Base-by-base conservation (phyloP, 1,284 basidiomycete species). In the Apiotrichum brassicae region DNA sequence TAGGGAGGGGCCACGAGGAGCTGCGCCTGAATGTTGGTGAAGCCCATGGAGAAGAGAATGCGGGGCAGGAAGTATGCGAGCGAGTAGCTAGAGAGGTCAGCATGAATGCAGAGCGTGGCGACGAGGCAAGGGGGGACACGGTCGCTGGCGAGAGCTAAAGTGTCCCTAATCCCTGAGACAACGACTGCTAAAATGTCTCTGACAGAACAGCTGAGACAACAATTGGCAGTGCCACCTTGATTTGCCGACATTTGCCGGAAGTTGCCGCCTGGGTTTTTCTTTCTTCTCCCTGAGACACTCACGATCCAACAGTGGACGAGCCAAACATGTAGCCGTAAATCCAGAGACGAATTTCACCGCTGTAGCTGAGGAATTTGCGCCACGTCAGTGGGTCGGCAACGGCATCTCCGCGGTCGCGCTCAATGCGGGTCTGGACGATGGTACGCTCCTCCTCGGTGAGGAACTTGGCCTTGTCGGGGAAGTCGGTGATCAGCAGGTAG, bases 391-490 rank as follows among this genome's bases (percentile, higher is more conserved):
- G 28, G 54, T 78, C 76, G 22, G 65, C 63, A 14, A 58, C 60
- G 32, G 74, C 63, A 55, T 78, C 76, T 26, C 68, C 34, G 13
- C 76, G 71, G 64, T 77, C 76, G 19, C 59, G 56, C 48, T 77
- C 57, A 50, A 78, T 73, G 28, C 76, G 67, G 9, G 69, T 63
- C 20, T 68, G 56, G 44, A 76, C 60, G 49, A 75, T 63, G 24
- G 62, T 56, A 23, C 63, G 70, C 57, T 77, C 67, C 19, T 72
- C 67, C 14, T 56, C 55, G 3, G 58, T 69, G 24, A 77, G 64
- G 69, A 77, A 76, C n/a, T 57, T 71, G 44, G 66, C 70, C 59
- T 72, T 69, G 61, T 76, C 75, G 18, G 76, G 76, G 66, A 76
- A 76, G 59, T 76, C 75, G 53, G 68, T 30, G 28, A 30, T 30